These are phyloP conservation scores for Tulasnella sp. DNA, from an alignment of 768 basidiomycete genomes.

Conservation along the genomic window DNA sequence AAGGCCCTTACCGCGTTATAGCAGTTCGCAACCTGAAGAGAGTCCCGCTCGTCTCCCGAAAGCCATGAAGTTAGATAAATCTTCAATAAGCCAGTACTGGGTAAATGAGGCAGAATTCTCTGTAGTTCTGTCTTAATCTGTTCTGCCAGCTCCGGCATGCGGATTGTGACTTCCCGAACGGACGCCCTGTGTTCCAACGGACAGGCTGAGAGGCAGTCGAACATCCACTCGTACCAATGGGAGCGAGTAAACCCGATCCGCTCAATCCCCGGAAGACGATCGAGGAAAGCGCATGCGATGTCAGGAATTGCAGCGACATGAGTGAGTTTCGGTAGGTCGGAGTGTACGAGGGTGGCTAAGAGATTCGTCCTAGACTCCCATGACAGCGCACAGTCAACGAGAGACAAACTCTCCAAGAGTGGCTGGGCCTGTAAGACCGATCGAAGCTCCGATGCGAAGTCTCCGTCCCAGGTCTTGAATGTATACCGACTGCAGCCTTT, in stretches of 20 bases:
- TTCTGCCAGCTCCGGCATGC: neutral
- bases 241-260: neutral
- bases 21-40: no score
- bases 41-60: no score
- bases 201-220: neutral
- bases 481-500: neutral
- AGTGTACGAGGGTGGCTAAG: neutral
- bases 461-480: neutral
- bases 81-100: no score
- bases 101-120: neutral
- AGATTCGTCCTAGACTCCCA: neutral
- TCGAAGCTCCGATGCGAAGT: neutral
- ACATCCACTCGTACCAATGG: neutral
- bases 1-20: no score
- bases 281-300: neutral
- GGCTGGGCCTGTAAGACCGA: neutral
- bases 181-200: neutral
- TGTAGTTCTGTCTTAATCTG: neutral
- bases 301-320: neutral
- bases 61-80: no score
- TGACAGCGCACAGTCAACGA: neutral
- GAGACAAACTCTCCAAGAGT: neutral
- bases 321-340: neutral
- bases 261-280: neutral
- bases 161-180: neutral